Evolutionary conservation across 768 basidiomycete species (phyloP).

Genomic region (Daedaleopsis sinensis): DNA sequence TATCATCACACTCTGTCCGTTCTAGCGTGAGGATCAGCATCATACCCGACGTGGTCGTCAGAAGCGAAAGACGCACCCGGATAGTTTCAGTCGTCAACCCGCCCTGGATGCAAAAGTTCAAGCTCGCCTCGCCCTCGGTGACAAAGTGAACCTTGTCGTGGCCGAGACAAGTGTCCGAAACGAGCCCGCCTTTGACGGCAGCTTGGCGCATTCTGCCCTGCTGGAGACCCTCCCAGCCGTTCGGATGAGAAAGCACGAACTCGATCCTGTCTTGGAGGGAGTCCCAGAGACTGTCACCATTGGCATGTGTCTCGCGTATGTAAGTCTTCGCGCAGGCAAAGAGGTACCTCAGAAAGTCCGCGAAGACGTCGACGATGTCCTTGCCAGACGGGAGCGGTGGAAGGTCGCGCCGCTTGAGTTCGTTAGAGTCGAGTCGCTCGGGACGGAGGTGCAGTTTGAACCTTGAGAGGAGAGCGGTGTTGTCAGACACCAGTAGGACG

Average conservation of each 20-base stretch:
- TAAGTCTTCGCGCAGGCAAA: conserved; percentile 46
- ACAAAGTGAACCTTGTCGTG: conserved; percentile 53
- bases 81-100: conserved; percentile 42
- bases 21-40: conserved; percentile 10
- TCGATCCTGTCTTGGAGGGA: conserved; percentile 46
- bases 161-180: conserved; percentile 42
- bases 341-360: conserved; percentile 51
- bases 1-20: conserved; percentile 42
- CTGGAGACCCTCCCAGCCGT: conserved; percentile 66
- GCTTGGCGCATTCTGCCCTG: conserved; percentile 60
- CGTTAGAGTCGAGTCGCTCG: not conserved
- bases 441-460: conserved; percentile 26
- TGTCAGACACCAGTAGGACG: no score
- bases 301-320: conserved; percentile 49
- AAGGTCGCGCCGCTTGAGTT: not conserved
- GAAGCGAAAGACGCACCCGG: conserved; percentile 26
- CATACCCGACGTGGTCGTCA: conserved; percentile 10
- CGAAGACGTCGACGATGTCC: conserved; percentile 45
- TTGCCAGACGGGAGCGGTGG: conserved; percentile 44
- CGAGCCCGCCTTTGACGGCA: conserved; percentile 53
- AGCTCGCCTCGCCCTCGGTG: conserved; percentile 67
- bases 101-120: conserved; percentile 58
- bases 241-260: conserved; percentile 62
- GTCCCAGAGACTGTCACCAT: conserved; percentile 48
- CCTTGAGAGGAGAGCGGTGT: conserved; percentile 1